Evolutionary conservation across 1,139 yeast genomes (phyloP).

Genomic region (Spencermartinsiella ligniputridi): DNA sequence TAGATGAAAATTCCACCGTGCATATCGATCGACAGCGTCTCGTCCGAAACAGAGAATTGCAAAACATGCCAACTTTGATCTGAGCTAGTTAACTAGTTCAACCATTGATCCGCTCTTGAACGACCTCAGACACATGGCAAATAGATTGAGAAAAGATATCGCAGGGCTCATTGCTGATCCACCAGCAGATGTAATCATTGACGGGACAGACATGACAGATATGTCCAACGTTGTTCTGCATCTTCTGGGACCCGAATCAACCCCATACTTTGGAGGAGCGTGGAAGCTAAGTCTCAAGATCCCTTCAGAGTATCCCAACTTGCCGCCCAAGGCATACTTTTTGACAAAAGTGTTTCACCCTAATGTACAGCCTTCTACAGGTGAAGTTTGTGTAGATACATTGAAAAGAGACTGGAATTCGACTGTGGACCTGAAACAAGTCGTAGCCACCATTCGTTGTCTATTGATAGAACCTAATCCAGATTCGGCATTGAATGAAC

Average conservation of each 20-base stretch:
- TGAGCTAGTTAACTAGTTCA: too few relatives aligned
- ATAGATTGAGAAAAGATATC: conserved; percentile 7
- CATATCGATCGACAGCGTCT: too few relatives aligned
- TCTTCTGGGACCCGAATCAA: conserved; percentile 46
- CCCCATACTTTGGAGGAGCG: conserved; percentile 49
- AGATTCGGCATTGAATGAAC: conserved; percentile 34
- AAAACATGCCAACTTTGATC: too few relatives aligned
- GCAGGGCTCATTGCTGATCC: conserved; percentile 5
- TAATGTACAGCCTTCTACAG: conserved; percentile 62
- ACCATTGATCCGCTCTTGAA: too few relatives aligned
- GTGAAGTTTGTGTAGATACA: conserved; percentile 80
- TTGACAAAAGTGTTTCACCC: conserved; percentile 60
- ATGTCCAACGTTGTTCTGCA: not conserved
- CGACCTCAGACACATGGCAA: too few relatives aligned
- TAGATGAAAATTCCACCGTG: too few relatives aligned
- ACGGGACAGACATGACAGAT: conserved; percentile 6
- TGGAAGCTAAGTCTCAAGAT: conserved; percentile 52
- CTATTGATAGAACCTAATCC: conserved; percentile 35
- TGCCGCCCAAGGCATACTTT: conserved; percentile 60
- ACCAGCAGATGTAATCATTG: conserved; percentile 7
- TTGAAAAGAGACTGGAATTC: conserved; percentile 65
- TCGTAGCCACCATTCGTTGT: conserved; percentile 31
- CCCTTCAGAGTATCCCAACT: conserved; percentile 53
- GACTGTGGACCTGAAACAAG: conserved; percentile 33
- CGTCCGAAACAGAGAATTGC: too few relatives aligned